Conservation (phyloP, 345 rosid species). For the Linum usitatissimum region DNA sequence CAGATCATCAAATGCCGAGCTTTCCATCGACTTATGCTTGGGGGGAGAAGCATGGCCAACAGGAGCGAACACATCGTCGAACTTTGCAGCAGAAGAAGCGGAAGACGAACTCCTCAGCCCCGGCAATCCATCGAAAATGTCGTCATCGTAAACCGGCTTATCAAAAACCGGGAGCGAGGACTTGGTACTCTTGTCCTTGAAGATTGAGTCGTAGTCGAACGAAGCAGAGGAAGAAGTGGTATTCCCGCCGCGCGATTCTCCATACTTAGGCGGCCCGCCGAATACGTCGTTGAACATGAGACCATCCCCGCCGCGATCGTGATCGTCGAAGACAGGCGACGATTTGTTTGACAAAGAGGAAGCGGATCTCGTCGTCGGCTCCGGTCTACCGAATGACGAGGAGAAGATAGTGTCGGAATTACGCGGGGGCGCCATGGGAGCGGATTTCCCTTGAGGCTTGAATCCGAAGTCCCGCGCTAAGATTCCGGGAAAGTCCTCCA, state of each 20-base stretch:
- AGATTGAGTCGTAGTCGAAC: constrained; percentile 43
- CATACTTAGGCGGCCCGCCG: constrained; percentile 42
- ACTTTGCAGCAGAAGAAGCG: constrained; percentile 23
- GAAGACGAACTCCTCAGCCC: constrained; percentile 30
- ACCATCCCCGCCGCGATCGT: constrained; percentile 22
- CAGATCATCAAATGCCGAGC: constrained; percentile 46
- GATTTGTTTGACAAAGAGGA: constrained; percentile 19
- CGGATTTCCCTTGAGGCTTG: constrained; percentile 68
- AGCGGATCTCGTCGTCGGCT: constrained; percentile 7
- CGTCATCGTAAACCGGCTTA: constrained; percentile 67
- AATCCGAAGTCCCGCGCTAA: constrained; percentile 51
- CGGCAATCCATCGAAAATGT: constrained; percentile 54
- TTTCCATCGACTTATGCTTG: constrained; percentile 5
- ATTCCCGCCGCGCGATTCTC: constrained; percentile 23
- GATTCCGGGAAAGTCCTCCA: constrained; percentile 66
- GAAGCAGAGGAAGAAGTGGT: constrained; percentile 7
- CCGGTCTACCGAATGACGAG: constrained; percentile 26
- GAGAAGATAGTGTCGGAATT: constrained; percentile 1
- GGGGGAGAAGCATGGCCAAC: constrained; percentile 24
- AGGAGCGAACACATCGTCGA: constrained; percentile 30
- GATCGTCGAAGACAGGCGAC: constrained; percentile 35
- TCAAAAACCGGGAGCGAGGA: constrained; percentile 45
- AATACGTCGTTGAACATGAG: constrained; percentile 37
- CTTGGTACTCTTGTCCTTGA: constrained; percentile 27
- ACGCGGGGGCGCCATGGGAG: constrained; percentile 60